Evolutionary conservation across 2,329 filamentous ascomycete genomes (phyloP).

Genomic region (Exophiala alcalophila): DNA sequence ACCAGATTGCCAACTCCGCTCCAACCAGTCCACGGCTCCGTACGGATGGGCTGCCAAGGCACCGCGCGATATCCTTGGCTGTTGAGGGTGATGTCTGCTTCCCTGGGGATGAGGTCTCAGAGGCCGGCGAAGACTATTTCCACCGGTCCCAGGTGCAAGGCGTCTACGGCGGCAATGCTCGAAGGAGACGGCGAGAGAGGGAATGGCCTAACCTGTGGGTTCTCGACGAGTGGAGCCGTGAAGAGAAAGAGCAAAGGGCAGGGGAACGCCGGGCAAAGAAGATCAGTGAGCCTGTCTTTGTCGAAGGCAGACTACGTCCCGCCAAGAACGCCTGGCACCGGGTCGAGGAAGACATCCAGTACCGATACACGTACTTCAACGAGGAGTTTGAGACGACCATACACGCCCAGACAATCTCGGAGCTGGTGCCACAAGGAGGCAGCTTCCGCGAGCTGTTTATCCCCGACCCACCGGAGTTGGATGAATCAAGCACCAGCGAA

Average conservation of each 20-base stretch:
- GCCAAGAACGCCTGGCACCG: constrained; percentile 73
- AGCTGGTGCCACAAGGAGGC: constrained; percentile 79
- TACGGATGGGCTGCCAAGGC: constrained; percentile 32
- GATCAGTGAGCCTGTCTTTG: constrained; percentile 88
- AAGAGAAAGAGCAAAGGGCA: constrained; percentile 86
- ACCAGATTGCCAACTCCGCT: constrained; percentile 33
- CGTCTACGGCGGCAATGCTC: constrained; percentile 38
- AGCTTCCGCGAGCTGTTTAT: constrained; percentile 87
- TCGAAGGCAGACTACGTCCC: constrained; percentile 83
- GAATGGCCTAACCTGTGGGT: constrained; percentile 84
- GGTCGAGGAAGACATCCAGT: constrained; percentile 84
- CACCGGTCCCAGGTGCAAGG: constrained; percentile 50
- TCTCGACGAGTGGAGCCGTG: constrained; percentile 82
- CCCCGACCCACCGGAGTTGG: constrained; percentile 74
- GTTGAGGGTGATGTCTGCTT: constrained; percentile 92
- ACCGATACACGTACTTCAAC: constrained; percentile 98
- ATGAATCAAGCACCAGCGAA: constrained; percentile 67
- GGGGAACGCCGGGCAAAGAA: constrained; percentile 75
- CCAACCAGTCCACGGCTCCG: constrained; percentile 41
- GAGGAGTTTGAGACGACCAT: constrained; percentile 95
- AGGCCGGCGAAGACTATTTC: constrained; percentile 74
- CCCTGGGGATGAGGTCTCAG: constrained; percentile 73
- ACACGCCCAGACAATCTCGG: constrained; percentile 91
- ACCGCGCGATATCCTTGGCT: constrained; percentile 58
- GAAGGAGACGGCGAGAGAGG: constrained; percentile 59